Evolutionary conservation across 2,329 filamentous ascomycete species (phyloP).

Genomic region (Chalaropsis thielavioides): DNA sequence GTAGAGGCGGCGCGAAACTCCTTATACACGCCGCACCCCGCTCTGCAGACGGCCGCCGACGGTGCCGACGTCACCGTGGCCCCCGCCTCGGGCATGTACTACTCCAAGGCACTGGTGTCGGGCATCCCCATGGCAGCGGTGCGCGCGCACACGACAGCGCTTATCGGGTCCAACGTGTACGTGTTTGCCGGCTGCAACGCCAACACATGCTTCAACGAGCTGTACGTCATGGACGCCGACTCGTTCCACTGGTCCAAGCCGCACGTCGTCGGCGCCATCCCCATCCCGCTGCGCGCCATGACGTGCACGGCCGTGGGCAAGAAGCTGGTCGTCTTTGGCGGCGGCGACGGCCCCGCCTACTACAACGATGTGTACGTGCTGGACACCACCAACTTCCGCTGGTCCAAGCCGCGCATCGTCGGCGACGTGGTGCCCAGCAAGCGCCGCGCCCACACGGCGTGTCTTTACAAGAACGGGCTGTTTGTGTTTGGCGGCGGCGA

Average conservation of each 20-base stretch:
- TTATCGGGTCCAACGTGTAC: constrained; percentile 52
- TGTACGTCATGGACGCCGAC: constrained; percentile 56
- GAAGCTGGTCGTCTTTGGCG: constrained; percentile 55
- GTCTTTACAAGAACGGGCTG: constrained; percentile 54
- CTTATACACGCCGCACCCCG: constrained; percentile 33
- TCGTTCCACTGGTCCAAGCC: constrained; percentile 55
- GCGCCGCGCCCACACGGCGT: constrained; percentile 54
- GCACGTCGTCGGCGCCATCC: constrained; percentile 49
- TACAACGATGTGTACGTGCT: constrained; percentile 60
- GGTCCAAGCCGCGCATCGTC: constrained; percentile 46
- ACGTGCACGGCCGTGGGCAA: constrained; percentile 57
- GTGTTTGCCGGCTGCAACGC: constrained; percentile 57
- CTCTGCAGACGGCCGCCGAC: constrained; percentile 40
- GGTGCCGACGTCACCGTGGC: constrained; percentile 47
- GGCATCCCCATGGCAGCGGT: constrained; percentile 46
- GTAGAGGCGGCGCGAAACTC: constrained; percentile 20
- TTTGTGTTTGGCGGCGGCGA: constrained; percentile 61
- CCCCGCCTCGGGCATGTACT: constrained; percentile 58
- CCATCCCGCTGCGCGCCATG: constrained; percentile 53
- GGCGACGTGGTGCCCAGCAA: constrained; percentile 46
- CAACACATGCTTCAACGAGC: constrained; percentile 51
- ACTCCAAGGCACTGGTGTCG: constrained; percentile 51
- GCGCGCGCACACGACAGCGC: constrained; percentile 51
- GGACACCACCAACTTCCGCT: constrained; percentile 55
- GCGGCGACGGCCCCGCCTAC: constrained; percentile 54